These are phyloP conservation scores for Alternaria solani DNA, from an alignment of 2,329 filamentous ascomycete species.

Conservation along the genomic window DNA sequence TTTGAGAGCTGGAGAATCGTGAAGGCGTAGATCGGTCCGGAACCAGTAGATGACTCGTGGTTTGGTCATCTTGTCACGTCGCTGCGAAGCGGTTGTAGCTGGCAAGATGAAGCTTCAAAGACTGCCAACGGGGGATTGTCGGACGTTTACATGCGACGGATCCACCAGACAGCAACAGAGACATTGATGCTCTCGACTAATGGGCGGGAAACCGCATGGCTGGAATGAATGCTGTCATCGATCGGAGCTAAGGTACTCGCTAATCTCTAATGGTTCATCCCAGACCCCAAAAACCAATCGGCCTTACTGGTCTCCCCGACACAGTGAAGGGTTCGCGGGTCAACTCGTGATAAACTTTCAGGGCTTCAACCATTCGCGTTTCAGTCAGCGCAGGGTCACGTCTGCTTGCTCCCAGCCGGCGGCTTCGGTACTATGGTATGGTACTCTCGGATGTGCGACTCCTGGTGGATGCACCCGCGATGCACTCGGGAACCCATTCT, in stretches of 20 bases:
- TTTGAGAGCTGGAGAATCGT: constrained; percentile 77
- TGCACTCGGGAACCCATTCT: background rate
- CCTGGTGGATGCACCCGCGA: background rate
- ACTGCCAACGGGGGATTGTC: background rate
- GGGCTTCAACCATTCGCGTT: background rate
- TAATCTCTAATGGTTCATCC: constrained; percentile 6
- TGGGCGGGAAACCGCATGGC: constrained; percentile 23
- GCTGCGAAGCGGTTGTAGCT: background rate
- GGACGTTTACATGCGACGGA: background rate
- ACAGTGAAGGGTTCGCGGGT: background rate
- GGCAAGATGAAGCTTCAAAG: background rate
- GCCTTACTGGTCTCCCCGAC: constrained; percentile 1
- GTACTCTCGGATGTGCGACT: background rate
- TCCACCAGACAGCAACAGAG: background rate
- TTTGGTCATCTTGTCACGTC: constrained; percentile 39
- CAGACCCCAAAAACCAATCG: constrained; percentile 11
- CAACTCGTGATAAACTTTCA: background rate
- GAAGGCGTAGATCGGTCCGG: constrained; percentile 77
- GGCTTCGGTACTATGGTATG: background rate
- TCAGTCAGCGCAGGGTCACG: background rate
- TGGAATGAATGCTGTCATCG: constrained; percentile 43
- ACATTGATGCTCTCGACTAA: constrained; percentile 12
- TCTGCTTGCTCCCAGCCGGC: background rate
- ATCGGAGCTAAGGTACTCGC: constrained; percentile 26
- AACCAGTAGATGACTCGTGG: constrained; percentile 78